Evolutionary conservation across 208 protist species (phyloP).

Genomic region (Phytomonas serpens): DNA sequence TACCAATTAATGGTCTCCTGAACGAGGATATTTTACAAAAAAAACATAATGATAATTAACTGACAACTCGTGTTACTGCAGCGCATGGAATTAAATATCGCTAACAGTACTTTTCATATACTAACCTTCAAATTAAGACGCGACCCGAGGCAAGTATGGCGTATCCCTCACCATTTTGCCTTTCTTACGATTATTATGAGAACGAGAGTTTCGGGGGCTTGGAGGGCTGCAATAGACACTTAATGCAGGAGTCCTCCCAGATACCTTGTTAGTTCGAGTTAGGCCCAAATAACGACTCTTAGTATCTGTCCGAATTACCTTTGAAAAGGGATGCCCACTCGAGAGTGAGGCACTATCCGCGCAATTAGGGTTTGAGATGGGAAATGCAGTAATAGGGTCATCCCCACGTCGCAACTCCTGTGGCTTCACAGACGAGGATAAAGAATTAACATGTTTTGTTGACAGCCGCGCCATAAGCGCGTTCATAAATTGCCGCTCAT

Average conservation of each 20-base stretch:
- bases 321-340: background rate
- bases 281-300: background rate
- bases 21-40: background rate
- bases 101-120: background rate
- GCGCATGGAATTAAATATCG: background rate
- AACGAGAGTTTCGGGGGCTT: background rate
- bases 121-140: background rate
- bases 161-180: background rate
- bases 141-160: background rate
- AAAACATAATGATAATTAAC: no score
- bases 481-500: slow-evolving; percentile 35
- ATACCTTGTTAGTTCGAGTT: background rate
- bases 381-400: background rate
- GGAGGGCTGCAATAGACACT: background rate
- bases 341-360: background rate
- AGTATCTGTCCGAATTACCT: background rate
- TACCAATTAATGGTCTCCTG: background rate
- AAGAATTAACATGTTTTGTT: background rate
- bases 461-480: background rate
- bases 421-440: background rate
- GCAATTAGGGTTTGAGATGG: background rate
- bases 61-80: no score
- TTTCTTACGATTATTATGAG: background rate
- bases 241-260: background rate
- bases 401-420: background rate